Base-by-base conservation (phyloP, 1,284 basidiomycete genomes). In the Stereum hirsutum region DNA sequence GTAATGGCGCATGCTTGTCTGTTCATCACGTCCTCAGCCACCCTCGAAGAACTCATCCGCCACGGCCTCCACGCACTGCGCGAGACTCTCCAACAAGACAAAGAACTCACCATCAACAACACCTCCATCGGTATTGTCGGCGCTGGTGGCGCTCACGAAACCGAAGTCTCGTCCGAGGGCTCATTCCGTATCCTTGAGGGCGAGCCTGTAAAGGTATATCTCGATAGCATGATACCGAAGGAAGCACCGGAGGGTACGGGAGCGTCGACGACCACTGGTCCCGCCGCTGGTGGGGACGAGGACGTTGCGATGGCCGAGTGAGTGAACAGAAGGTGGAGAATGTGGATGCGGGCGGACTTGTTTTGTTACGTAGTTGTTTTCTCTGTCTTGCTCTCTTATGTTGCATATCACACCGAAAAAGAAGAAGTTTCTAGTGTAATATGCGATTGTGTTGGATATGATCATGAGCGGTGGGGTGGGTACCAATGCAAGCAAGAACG, bases 31-130 rank as follows among this genome's bases (percentile, higher is more conserved):
- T n/a, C n/a, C n/a, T n/a, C 49, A 92, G 92, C 80, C 57, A 74
- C 78, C 33, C 69, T 96, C 38, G 87, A 93, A 57, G 81, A 90
- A 36, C 71, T 98, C 35, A 83, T 97, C 62, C 79, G 77, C 52
- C 94, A 98, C 58, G 94, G 94, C 20, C 74, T 98, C 26, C 87
- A 92, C 49, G 91, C 94, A 6, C 75, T 98, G 15, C 82, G 91
- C 37, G 94, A 97, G 63, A 96, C 94, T 3, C 75, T 98, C 28
- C 94, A 97, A 59, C 94, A 98, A 60, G 94, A 97, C 70, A 98
- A 97, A 62, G 90, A 89, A 57, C 81, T 97, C 44, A 93, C 85
- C 6, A 69, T 83, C 52, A 78, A 84, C 56, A 98, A 98, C 69
- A 98, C 94, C 1, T 91, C 89, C 1, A 83, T 97, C 54, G 92